Evolutionary conservation across 345 rosid species (phyloP).

Genomic region (Lepidium africanum): DNA sequence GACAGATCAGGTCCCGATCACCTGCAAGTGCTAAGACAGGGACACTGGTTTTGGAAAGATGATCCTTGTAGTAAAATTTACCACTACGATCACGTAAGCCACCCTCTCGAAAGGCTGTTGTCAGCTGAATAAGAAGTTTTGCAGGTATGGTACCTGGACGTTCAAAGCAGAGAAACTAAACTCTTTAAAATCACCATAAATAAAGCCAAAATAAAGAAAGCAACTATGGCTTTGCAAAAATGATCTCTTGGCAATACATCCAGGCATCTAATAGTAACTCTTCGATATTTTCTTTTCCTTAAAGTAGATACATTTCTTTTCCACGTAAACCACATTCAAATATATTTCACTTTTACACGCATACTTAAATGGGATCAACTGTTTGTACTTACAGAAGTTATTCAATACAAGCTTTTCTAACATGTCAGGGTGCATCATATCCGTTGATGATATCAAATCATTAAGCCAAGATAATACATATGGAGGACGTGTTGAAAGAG

Average conservation of each 20-base stretch:
- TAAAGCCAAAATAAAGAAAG: background rate
- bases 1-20: conserved; percentile 85
- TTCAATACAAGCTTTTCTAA: conserved; percentile 84
- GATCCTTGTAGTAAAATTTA: conserved; percentile 64
- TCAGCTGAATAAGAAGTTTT: conserved; percentile 84
- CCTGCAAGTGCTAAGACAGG: conserved; percentile 94
- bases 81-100: conserved; percentile 82
- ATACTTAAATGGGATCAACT: background rate
- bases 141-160: conserved; percentile 83
- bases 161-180: conserved; percentile 17
- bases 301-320: background rate
- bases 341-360: background rate
- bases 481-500: conserved; percentile 78
- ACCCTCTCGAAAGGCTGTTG: conserved; percentile 78
- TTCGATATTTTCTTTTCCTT: background rate
- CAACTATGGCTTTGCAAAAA: background rate
- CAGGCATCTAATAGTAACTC: background rate
- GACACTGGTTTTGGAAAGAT: conserved; percentile 44
- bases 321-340: background rate
- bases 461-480: conserved; percentile 84
- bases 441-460: conserved; percentile 72
- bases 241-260: background rate
- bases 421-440: conserved; percentile 97
- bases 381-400: conserved; percentile 71
- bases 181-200: background rate